Evolutionary conservation across 768 basidiomycete genomes (phyloP), one percentile per base, ranked within the genome.

Genomic region (Pholiota microspora): DNA sequence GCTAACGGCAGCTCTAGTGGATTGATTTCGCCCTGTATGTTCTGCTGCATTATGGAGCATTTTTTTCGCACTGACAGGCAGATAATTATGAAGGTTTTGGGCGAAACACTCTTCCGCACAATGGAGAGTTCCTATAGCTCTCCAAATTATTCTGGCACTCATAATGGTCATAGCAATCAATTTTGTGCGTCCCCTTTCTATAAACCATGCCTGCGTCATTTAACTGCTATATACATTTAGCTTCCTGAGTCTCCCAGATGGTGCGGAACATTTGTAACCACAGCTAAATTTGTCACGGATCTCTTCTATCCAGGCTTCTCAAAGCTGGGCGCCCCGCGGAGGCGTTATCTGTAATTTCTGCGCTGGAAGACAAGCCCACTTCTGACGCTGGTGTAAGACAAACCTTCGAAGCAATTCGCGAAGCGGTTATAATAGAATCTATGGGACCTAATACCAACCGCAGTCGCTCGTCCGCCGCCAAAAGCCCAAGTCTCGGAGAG

Each of bases 81-180:
- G 58, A 29, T 36, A 10, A 6, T 50, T 24, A 12, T 36, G 27
- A 51, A 82, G 81, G 27, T 83, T 77, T 66, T 85, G 76, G 78
- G 73, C 73, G 5, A 70, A 70, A 35, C 71, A 63, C 7, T 79
- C 78, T 4, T 79, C 80, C 23, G 77, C 78, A 0, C 81, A 83
- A 64, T 87, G 84, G 84, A 71, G 85, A 56, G 79, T 81, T 12
- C 84, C 85, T 3, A 77, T 86, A 15, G 81, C 83, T 1, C 62
- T 86, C 16, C 84, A 86, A 59, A 82, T 83, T 38, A 28, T 80
- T 21, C 73, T 85, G 21, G 81, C 83, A 0, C 49, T 85, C 7
- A 65, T 82, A 34, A 80, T 84, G 78, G 70, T 83, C 42, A 59
- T 70, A 54, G 73, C 74, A 12, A 76, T 82, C 13, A 67, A 68